Percentiles rank a stretch among this genome's conserved stretches.
Evolutionary conservation across 768 basidiomycete genomes (phyloP).

Genomic region (Suillus subalutaceus): DNA sequence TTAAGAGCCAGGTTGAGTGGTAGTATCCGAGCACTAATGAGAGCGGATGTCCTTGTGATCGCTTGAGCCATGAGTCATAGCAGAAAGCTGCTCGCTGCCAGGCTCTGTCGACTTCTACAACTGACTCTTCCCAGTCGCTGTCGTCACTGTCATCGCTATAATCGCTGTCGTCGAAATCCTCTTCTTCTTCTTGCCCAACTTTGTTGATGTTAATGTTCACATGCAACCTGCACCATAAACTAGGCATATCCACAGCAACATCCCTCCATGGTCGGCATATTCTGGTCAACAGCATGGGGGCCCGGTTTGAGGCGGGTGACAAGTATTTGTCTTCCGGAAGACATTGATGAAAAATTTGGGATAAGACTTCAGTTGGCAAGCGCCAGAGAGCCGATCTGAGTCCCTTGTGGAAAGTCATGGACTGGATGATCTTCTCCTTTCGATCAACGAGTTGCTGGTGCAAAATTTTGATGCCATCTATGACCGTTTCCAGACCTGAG

Average conservation of each 20-base stretch:
- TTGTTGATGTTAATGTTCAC: too few species aligned
- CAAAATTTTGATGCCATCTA: conserved; percentile 14
- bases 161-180: too few species aligned
- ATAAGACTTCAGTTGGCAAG: conserved; percentile 48
- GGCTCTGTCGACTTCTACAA: too few species aligned
- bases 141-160: too few species aligned
- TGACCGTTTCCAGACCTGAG: conserved; percentile 14
- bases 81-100: too few species aligned
- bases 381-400: conserved; percentile 31
- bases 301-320: conserved; percentile 26
- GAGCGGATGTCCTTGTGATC: too few species aligned
- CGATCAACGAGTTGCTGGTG: not conserved
- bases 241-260: conserved; percentile 41
- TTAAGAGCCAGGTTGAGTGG: too few species aligned
- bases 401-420: conserved; percentile 16
- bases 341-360: conserved; percentile 50
- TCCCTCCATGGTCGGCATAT: conserved; percentile 48
- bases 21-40: too few species aligned
- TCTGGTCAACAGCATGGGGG: conserved; percentile 41
- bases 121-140: too few species aligned
- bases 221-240: conserved; percentile 35
- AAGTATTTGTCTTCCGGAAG: conserved; percentile 28
- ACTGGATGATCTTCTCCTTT: too few species aligned
- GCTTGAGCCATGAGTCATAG: too few species aligned
- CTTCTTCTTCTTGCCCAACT: too few species aligned